These are phyloP conservation scores for Neurospora sp. DNA, from an alignment of 2,329 filamentous ascomycete genomes.

Conservation along the genomic window DNA sequence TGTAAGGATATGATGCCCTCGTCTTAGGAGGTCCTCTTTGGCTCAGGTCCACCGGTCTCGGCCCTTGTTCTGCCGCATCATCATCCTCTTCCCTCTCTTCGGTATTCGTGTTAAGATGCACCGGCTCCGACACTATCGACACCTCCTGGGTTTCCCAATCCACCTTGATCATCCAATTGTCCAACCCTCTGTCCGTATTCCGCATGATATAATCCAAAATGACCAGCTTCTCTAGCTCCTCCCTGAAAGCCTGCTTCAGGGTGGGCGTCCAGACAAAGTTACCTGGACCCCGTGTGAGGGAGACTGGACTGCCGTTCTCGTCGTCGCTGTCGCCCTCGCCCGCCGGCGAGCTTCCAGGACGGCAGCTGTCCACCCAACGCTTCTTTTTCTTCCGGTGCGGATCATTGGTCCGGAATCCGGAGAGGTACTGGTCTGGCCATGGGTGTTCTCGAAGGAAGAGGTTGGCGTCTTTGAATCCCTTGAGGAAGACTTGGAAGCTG, in stretches of 20 bases:
- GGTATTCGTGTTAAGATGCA: slow-evolving; percentile 52
- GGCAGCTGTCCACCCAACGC: slow-evolving; percentile 73
- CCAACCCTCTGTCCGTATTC: slow-evolving; percentile 89
- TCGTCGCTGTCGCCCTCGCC: slow-evolving; percentile 51
- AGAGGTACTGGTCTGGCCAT: slow-evolving; percentile 83
- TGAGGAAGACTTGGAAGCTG: slow-evolving; percentile 95
- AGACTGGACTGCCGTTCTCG: slow-evolving; percentile 23
- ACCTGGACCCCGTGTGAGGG: slow-evolving; percentile 32
- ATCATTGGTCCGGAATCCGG: slow-evolving; percentile 58
- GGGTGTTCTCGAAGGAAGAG: slow-evolving; percentile 90
- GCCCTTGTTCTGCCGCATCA: slow-evolving; percentile 40
- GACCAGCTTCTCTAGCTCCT: slow-evolving; percentile 93
- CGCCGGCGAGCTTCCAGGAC: slow-evolving; percentile 48
- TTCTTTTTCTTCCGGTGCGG: slow-evolving; percentile 58
- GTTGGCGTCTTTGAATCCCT: slow-evolving; percentile 95
- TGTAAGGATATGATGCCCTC: slow-evolving; percentile 55
- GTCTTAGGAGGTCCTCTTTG: slow-evolving; percentile 31
- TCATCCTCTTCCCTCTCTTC: slow-evolving; percentile 28
- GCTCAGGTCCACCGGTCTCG: slow-evolving; percentile 49
- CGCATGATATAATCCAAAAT: slow-evolving; percentile 99
- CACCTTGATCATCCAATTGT: slow-evolving; percentile 99
- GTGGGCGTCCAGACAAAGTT: slow-evolving; percentile 78
- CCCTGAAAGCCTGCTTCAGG: slow-evolving; percentile 83
- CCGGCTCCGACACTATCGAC: slow-evolving; percentile 74
- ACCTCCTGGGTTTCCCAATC: slow-evolving; percentile 77